Conservation (phyloP, 202 grass and related monocot species). For the Dendrocalamus latiflorus region DNA sequence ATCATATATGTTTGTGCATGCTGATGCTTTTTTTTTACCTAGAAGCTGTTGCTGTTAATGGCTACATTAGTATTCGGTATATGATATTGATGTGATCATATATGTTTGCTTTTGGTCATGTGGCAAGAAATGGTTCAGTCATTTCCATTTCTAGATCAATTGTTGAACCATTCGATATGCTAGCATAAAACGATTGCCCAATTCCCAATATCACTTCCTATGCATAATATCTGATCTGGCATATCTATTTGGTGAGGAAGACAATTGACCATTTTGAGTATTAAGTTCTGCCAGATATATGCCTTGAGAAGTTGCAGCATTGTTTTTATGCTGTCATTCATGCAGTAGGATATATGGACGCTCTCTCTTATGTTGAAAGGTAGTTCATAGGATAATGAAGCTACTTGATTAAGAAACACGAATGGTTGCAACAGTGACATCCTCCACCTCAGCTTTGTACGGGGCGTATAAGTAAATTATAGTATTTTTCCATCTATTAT, state of each 20-base stretch:
- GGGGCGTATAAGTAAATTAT: background rate
- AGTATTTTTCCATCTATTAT: background rate
- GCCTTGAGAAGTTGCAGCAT: background rate
- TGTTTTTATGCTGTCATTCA: background rate
- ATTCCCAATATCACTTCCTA: background rate
- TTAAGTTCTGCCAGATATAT: background rate
- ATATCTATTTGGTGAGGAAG: background rate
- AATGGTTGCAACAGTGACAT: background rate
- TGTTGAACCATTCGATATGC: background rate
- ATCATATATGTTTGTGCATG: background rate
- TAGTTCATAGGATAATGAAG: background rate
- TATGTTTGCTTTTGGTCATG: background rate
- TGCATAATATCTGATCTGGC: background rate
- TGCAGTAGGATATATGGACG: background rate
- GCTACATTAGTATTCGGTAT: background rate
- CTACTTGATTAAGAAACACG: background rate
- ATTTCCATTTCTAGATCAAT: background rate
- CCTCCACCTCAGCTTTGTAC: background rate
- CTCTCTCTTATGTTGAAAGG: background rate
- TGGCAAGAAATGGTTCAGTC: background rate
- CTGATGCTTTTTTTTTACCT: too few relatives aligned
- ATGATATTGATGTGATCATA: slow-evolving; percentile 6
- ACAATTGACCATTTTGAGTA: background rate
- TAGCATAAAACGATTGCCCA: background rate
- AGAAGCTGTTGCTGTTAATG: background rate